These are phyloP conservation scores for Gossypium australe DNA, from an alignment of 345 rosid species.

Conservation along the genomic window DNA sequence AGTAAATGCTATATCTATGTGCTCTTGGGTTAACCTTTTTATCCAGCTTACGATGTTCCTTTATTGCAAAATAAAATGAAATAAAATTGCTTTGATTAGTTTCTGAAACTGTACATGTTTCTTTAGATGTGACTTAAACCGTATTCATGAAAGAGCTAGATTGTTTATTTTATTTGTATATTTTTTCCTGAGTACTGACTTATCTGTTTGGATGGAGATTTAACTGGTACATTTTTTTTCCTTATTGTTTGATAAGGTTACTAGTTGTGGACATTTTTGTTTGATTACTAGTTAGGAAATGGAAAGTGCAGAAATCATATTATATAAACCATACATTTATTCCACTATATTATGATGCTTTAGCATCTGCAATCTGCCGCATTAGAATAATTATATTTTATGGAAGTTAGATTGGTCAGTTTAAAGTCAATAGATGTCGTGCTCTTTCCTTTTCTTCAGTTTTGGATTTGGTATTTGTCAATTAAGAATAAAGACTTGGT, in stretches of 20 bases:
- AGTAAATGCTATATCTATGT: conserved; percentile 11
- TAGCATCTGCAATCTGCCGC: too few relatives aligned
- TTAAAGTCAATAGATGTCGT: too few relatives aligned
- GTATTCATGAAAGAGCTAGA: too few relatives aligned
- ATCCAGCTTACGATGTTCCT: too few relatives aligned
- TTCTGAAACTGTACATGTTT: too few relatives aligned
- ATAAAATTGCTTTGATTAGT: too few relatives aligned
- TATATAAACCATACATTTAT: not conserved
- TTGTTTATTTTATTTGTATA: too few relatives aligned
- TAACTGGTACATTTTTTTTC: not conserved
- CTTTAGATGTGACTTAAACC: too few relatives aligned
- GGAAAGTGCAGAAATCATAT: conserved; percentile 3
- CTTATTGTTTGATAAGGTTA: conserved; percentile 12
- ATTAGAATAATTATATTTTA: too few relatives aligned
- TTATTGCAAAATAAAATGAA: too few relatives aligned
- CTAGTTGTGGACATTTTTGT: conserved; percentile 16
- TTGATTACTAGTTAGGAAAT: conserved; percentile 13
- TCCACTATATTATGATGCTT: not conserved
- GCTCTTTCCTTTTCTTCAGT: not conserved
- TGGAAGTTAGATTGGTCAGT: too few relatives aligned
- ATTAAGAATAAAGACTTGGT: conserved; percentile 26
- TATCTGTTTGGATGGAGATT: not conserved
- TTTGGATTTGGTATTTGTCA: conserved; percentile 10
- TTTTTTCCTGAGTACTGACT: too few relatives aligned
- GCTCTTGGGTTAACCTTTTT: not conserved